Evolutionary conservation across 192 early-diverging fungal genomes (phyloP).

Genomic region (Coemansia sp.): DNA sequence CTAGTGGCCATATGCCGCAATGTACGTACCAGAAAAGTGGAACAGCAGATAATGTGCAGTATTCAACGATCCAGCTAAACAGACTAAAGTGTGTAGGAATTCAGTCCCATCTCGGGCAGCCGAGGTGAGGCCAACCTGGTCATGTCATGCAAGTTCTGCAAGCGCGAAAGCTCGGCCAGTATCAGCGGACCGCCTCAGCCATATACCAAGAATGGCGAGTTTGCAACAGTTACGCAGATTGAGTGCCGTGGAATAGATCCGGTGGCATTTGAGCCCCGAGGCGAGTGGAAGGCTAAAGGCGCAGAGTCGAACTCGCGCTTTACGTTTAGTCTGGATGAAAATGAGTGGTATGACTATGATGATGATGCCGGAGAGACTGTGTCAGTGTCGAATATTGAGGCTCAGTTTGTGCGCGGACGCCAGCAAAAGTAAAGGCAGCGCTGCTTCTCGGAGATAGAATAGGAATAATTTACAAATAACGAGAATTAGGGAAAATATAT

Average conservation of each 20-base stretch:
- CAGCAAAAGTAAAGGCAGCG: background rate
- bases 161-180: conserved; percentile 66
- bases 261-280: conserved; percentile 66
- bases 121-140: conserved; percentile 81
- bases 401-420: conserved; percentile 19
- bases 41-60: too few species aligned
- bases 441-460: background rate
- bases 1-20: conserved; percentile 26
- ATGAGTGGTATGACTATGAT: conserved; percentile 89
- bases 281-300: conserved; percentile 68
- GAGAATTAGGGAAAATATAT: background rate
- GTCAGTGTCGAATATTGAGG: conserved; percentile 36
- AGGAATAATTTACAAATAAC: background rate
- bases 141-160: conserved; percentile 91
- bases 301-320: conserved; percentile 68
- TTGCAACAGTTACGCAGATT: conserved; percentile 61
- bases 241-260: conserved; percentile 86
- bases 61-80: background rate
- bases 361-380: conserved; percentile 55
- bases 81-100: conserved; percentile 49
- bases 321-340: conserved; percentile 77
- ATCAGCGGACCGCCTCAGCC: conserved; percentile 16
- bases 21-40: conserved; percentile 4
- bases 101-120: conserved; percentile 63
- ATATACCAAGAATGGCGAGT: conserved; percentile 57